These are phyloP conservation scores for Hyparrhenia diplandra DNA, from an alignment of 176 grass and related monocot genomes.

Conservation along the genomic window DNA sequence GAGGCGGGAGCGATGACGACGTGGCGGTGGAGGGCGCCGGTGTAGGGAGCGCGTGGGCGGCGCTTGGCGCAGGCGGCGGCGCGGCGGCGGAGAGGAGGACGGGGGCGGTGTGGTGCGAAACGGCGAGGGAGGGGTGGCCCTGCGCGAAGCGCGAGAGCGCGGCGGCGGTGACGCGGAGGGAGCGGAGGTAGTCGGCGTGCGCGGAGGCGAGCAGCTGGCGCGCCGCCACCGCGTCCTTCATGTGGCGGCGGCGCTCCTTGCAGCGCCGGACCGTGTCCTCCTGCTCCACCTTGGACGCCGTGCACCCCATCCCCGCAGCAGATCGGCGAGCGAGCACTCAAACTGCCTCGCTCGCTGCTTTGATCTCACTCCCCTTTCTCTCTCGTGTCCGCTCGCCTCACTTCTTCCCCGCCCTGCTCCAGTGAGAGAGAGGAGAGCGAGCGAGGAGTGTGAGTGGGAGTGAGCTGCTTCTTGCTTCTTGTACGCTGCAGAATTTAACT, in stretches of 20 bases:
- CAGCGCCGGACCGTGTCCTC: constrained; percentile 96
- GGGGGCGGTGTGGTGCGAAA: constrained; percentile 77
- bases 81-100: constrained; percentile 61
- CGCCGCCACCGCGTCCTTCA: constrained; percentile 76
- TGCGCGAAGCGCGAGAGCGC: constrained; percentile 76
- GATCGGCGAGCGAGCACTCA: not conserved
- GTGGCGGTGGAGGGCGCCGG: constrained; percentile 21
- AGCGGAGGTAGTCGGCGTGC: constrained; percentile 90
- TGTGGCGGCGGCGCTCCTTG: constrained; percentile 92
- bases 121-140: constrained; percentile 72
- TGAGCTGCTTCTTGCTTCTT: constrained; percentile 21
- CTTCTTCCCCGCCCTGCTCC: constrained; percentile 24
- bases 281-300: constrained; percentile 87
- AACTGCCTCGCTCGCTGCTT: not conserved
- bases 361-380: not conserved
- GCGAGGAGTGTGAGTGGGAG: constrained; percentile 12
- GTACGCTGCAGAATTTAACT: not conserved
- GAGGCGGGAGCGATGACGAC: constrained; percentile 22
- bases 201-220: constrained; percentile 89
- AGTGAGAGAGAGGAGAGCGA: not conserved
- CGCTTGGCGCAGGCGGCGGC: not conserved
- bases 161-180: constrained; percentile 68
- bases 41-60: constrained; percentile 12
- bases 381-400: not conserved
- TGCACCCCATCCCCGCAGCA: constrained; percentile 65